Base-by-base conservation (phyloP, 192 early-diverging fungal species). In the Funneliformis geosporum region DNA sequence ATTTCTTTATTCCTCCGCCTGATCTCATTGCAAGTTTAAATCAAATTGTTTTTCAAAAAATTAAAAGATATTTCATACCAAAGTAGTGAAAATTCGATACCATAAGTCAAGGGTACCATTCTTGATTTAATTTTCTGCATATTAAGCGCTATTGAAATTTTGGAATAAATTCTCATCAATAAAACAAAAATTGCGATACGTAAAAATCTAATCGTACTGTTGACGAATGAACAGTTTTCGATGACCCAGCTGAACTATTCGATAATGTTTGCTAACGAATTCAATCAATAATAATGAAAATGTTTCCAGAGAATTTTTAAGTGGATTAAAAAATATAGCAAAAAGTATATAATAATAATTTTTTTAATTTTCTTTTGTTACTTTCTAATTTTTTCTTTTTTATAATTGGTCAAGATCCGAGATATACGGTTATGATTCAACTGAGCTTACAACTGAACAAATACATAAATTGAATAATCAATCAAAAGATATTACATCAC, bases 401-500 rank as follows among this genome's bases (percentile, higher is more conserved):
- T 25, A 84, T 38, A 85, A 80, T 2, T 88, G 86, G 88, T 86
- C 87, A 60, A 82, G 84, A n/a, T 78, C 83, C 21, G 79, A 81
- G 33, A 78, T 81, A 21, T 79, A 74, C 12, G 18, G 39, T 8
- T 14, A 61, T 9, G 33, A 50, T 8, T 21, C 59, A 1, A 4
- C 46, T 10, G 16, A 59, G 27, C 8, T 65, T 65, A 27, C 39
- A 65, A 25, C 1, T 25, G 42, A 43, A 39, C 33, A 68, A 68
- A 28, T 55, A 55, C 18, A 14, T 55, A n/a, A 6, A 68, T 21
- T 68, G 38, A 39, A 68, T 68, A 68, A 68, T 39, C 38, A 21
- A 11, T 64, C 42, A 38, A 16, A 47, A 8, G 71, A 76, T 62
- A 8, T 42, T 40, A 43, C 9, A 25, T 10, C 65, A 21, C 43